Evolutionary conservation across 495 filamentous ascomycete species (phyloP).

Genomic region (Peziza echinospora): DNA sequence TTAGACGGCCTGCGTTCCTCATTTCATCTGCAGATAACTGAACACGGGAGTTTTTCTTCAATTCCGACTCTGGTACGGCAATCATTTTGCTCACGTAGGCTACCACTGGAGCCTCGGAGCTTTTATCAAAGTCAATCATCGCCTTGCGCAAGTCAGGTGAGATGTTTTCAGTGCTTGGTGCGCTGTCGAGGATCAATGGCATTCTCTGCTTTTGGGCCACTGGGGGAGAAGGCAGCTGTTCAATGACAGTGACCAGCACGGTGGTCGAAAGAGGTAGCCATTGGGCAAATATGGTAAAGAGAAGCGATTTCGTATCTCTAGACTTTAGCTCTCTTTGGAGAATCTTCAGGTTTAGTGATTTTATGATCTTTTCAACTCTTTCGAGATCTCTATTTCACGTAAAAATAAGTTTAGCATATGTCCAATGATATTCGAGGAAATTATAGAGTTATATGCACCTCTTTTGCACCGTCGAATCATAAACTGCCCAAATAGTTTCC

Average conservation of each 20-base stretch:
- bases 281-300: slow-evolving; percentile 64
- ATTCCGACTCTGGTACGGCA: slow-evolving; percentile 73
- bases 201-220: slow-evolving; percentile 65
- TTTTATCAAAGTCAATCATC: slow-evolving; percentile 56
- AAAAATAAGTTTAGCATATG: slow-evolving; percentile 10
- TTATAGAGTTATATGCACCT: slow-evolving; percentile 14
- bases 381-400: slow-evolving; percentile 40
- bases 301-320: slow-evolving; percentile 57
- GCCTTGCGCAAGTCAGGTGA: slow-evolving; percentile 47
- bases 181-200: slow-evolving; percentile 54
- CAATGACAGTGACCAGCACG: slow-evolving; percentile 73
- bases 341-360: slow-evolving; percentile 64
- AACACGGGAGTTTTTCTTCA: slow-evolving; percentile 51
- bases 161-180: slow-evolving; percentile 52
- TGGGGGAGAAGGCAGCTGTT: slow-evolving; percentile 72
- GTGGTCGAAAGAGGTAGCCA: slow-evolving; percentile 93
- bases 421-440: no score
- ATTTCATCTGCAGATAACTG: slow-evolving; percentile 75
- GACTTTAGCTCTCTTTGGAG: slow-evolving; percentile 68
- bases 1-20: slow-evolving; percentile 63
- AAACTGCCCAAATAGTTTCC: slow-evolving; percentile 93
- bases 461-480: slow-evolving; percentile 46
- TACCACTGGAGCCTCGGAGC: slow-evolving; percentile 51
- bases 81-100: slow-evolving; percentile 99
- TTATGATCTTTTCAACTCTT: slow-evolving; percentile 83